Conservation (phyloP, 2,329 filamentous ascomycete species). For the Alternaria rosae region DNA sequence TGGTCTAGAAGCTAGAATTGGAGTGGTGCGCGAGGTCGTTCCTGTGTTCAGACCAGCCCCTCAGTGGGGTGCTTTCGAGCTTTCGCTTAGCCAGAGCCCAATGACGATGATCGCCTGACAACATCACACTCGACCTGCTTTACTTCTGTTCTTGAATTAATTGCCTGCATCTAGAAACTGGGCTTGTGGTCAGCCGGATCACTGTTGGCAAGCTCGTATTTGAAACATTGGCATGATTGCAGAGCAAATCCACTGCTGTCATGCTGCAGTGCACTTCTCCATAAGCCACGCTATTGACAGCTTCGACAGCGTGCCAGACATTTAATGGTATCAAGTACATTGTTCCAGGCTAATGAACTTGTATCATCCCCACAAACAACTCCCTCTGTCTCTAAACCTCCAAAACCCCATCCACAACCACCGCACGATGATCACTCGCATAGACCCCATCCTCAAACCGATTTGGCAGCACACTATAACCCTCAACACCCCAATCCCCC, state of each 20-base stretch:
- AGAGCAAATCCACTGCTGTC: neutral
- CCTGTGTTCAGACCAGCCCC: conserved; percentile 46
- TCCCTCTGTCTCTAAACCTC: conserved; percentile 2
- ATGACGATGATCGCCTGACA: conserved; percentile 30
- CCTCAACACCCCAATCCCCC: conserved; percentile 52
- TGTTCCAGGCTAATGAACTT: neutral
- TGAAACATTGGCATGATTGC: neutral
- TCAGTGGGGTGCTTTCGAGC: conserved; percentile 35
- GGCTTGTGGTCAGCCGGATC: conserved; percentile 4
- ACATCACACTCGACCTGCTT: conserved; percentile 15
- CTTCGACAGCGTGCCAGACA: neutral
- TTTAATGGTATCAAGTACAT: neutral
- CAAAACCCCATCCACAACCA: conserved; percentile 64
- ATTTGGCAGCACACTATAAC: conserved; percentile 69
- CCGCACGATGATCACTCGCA: conserved; percentile 71
- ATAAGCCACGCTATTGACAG: neutral
- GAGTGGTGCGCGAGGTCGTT: conserved; percentile 32
- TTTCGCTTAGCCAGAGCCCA: conserved; percentile 41
- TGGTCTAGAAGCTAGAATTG: conserved; percentile 32
- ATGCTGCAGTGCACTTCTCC: neutral
- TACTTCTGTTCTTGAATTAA: conserved; percentile 1
- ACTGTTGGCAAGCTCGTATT: neutral
- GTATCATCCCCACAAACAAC: neutral
- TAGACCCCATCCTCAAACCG: conserved; percentile 70
- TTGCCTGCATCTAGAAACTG: conserved; percentile 6